Conservation (phyloP, 768 basidiomycete genomes). For the Tylopilus sp. region DNA sequence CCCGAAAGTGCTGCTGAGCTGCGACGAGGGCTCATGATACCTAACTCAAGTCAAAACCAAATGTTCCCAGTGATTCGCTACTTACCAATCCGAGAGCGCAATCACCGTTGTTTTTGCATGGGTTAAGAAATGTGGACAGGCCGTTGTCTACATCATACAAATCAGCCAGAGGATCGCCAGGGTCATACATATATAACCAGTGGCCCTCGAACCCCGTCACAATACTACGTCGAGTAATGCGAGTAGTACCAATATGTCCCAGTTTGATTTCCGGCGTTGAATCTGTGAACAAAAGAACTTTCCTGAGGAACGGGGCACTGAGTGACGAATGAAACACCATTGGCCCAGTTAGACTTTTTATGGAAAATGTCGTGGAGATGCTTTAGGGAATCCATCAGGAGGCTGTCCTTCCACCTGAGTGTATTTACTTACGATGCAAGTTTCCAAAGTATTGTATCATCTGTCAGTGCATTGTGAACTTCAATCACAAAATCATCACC, state of each 20-base stretch:
- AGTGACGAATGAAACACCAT: neutral
- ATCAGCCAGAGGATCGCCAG: neutral
- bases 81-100: neutral
- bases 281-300: neutral
- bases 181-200: neutral
- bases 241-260: neutral
- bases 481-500: neutral
- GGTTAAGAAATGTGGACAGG: constrained; percentile 12
- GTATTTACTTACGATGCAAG: neutral
- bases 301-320: neutral
- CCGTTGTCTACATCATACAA: neutral
- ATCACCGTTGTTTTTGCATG: neutral
- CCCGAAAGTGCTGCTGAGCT: neutral
- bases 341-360: neutral
- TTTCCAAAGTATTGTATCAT: neutral
- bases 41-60: neutral
- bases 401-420: neutral
- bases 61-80: too few species aligned
- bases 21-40: neutral
- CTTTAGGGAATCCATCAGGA: neutral
- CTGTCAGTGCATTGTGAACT: neutral
- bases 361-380: neutral
- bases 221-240: neutral
- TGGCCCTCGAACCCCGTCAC: neutral
- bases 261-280: neutral